Percentiles rank a stretch among this genome's conserved stretches.
Conservation (phyloP, 1,284 basidiomycete genomes). For the Tilletia caries region DNA sequence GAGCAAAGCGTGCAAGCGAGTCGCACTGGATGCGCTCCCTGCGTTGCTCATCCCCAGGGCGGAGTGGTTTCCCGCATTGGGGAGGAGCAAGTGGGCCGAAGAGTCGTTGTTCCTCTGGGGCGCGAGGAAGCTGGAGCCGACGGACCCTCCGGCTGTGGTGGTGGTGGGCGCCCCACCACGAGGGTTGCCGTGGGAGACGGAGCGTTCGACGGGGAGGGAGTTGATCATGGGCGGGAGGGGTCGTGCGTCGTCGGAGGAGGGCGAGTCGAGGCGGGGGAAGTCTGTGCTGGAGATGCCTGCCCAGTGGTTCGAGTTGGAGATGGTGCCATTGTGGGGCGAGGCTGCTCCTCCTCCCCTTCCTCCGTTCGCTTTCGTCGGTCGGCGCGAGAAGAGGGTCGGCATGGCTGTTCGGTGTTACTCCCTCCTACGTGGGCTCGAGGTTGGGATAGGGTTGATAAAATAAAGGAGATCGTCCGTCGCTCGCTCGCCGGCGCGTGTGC, state of each 20-base stretch:
- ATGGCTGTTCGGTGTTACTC: too few species aligned
- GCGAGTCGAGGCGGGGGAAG: slow-evolving; percentile 1
- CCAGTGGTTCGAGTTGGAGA: slow-evolving; percentile 14
- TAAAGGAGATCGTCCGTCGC: too few species aligned
- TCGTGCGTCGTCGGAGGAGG: slow-evolving; percentile 20
- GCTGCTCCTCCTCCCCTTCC: not conserved
- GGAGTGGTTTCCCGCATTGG: not conserved
- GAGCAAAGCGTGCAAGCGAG: not conserved
- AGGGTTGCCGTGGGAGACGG: not conserved
- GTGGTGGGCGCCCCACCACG: not conserved
- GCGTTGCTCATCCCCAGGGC: slow-evolving; percentile 9
- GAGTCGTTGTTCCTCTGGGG: slow-evolving; percentile 5
- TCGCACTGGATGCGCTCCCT: slow-evolving; percentile 3
- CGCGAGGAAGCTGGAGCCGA: not conserved
- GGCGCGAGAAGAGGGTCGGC: slow-evolving; percentile 8
- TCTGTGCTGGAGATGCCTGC: slow-evolving; percentile 12
- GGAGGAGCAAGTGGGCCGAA: not conserved
- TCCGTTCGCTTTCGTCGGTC: not conserved
- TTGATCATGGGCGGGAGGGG: slow-evolving; percentile 4
- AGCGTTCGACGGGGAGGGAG: not conserved
- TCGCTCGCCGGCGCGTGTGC: too few species aligned
- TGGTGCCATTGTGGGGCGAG: not conserved
- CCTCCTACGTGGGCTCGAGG: too few species aligned
- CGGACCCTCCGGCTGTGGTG: not conserved
- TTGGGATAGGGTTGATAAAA: too few species aligned